Conservation (phyloP, 495 filamentous ascomycete genomes). For the Penicilliopsis zonata region DNA sequence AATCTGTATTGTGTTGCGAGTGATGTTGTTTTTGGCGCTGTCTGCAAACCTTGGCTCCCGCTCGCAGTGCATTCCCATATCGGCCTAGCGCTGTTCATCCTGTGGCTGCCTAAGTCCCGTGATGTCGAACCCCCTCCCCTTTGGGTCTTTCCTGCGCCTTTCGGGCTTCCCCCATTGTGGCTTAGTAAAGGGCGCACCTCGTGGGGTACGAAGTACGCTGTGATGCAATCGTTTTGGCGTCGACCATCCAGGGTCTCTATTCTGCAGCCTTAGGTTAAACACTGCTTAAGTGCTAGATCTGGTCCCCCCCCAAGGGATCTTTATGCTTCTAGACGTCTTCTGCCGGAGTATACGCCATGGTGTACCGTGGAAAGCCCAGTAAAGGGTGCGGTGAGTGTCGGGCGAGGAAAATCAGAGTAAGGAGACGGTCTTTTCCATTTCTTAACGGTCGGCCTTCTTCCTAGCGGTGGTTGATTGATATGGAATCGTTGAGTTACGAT, state of each 20-base stretch:
- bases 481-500: too few relatives aligned
- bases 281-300: background rate
- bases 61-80: background rate
- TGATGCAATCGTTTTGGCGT: too few relatives aligned
- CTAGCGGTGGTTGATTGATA: background rate
- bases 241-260: too few relatives aligned
- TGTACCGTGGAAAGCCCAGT: conserved; percentile 4
- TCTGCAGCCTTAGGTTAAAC: background rate
- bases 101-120: background rate
- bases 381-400: conserved; percentile 60
- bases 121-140: too few relatives aligned
- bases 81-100: background rate
- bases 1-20: background rate
- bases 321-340: background rate
- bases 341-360: conserved; percentile 1
- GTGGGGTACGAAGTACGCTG: too few relatives aligned
- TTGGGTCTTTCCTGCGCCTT: background rate
- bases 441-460: background rate
- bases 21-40: background rate
- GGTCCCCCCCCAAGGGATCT: background rate
- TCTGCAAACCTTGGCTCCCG: too few relatives aligned
- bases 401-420: conserved; percentile 47
- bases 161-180: too few relatives aligned
- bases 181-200: too few relatives aligned
- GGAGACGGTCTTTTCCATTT: background rate